These are phyloP conservation scores for Hamigera avellanea DNA, from an alignment of 495 filamentous ascomycete species.

Conservation along the genomic window DNA sequence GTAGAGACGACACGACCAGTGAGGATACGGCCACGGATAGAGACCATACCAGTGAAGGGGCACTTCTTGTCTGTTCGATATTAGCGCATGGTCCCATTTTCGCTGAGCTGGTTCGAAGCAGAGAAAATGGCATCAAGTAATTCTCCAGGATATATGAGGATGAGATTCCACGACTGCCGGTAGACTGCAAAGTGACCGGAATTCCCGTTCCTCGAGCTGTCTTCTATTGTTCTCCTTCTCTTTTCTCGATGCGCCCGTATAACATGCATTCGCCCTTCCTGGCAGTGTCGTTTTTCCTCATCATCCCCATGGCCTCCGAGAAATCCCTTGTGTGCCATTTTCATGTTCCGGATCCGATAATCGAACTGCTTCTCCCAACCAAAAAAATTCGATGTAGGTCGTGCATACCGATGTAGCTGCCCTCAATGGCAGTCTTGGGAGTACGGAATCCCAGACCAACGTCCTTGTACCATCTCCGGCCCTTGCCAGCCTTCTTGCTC, in stretches of 20 bases:
- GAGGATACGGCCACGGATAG: conserved; percentile 99
- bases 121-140: conserved; percentile 6
- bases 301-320: neutral
- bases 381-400: conserved; percentile 21
- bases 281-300: neutral
- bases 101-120: neutral
- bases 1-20: conserved; percentile 97
- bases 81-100: conserved; percentile 15
- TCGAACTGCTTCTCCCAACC: conserved; percentile 6
- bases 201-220: conserved; percentile 6
- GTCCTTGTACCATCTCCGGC: conserved; percentile 99
- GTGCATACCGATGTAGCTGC: conserved; percentile 92
- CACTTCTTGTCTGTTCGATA: conserved; percentile 90
- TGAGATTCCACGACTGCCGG: conserved; percentile 7
- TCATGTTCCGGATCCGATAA: neutral
- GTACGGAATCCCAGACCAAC: conserved; percentile 97
- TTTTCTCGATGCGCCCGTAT: neutral
- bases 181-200: no score
- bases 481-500: conserved; percentile 74
- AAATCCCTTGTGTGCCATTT: neutral
- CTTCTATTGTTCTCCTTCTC: neutral
- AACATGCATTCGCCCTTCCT: neutral
- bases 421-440: conserved; percentile 94
- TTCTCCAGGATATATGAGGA: conserved; percentile 4
- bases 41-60: conserved; percentile 96